Evolutionary conservation across 2,329 filamentous ascomycete genomes (phyloP), one percentile per base, ranked within the genome.

Genomic region (Xylariaceae sp.): DNA sequence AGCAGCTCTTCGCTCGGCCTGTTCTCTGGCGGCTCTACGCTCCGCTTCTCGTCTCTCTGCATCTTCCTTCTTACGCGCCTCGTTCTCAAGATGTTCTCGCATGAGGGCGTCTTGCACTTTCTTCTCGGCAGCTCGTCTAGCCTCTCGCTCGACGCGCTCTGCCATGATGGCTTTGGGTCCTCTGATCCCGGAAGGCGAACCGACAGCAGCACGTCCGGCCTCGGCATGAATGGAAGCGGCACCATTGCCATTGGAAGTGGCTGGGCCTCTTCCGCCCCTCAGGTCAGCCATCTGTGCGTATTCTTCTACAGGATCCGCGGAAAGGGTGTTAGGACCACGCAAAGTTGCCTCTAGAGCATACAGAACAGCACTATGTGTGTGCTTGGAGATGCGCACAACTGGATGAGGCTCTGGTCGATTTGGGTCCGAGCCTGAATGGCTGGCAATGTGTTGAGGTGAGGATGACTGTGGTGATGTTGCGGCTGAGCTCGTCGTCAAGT

Each of bases 151-250:
- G 48, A 81, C 80, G 49, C 91, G 85, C 66, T 91, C 85, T 68
- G 89, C 84, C 91, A 96, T 95, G 62, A 97, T 92, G 72, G 92
- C 87, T 57, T 87, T 84, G 14, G 92, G 92, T 33, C 90, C 91
- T 58, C 86, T 82, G 53, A 96, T 87, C 22, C 87, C 84, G 51
- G 77, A 76, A 10, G 79, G 79, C 12, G 80, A 82, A 57, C 76
- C 75, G 22, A 75, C 75, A 47, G 77, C 76, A 17, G 70, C 69
- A 39, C 54, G 46, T 31, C 49, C 52, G 2, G 74, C 70, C n/a
- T 73, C 71, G 2, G 74, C 71, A 30, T 75, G 73, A 43, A 76
- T 72, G 11, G 74, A 67, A 2, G 74, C 61, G 33, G 71, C 53
- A 49, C 73, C 77, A 65, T 80, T 79, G 58, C 80, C 80, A 64